phyloP scores from a whole-genome alignment of 768 basidiomycete species.

The Ephemerocybe angulata region DNA sequence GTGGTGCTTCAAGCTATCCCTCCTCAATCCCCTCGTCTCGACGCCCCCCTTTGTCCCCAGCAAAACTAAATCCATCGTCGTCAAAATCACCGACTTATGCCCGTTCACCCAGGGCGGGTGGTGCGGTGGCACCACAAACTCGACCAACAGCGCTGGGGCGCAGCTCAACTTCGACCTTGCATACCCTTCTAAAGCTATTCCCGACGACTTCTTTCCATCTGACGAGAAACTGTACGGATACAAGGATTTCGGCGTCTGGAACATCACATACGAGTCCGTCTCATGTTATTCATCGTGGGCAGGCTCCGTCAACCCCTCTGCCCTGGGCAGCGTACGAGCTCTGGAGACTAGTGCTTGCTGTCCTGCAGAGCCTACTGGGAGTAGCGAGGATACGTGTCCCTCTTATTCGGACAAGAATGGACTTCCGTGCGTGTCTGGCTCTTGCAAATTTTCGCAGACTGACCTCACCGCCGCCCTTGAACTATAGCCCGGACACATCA shows the following conservation, averaged over 20 bases:
- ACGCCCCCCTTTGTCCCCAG: constrained; percentile 69
- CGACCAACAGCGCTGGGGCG: constrained; percentile 68
- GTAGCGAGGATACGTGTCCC: constrained; percentile 52
- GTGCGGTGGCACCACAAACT: constrained; percentile 64
- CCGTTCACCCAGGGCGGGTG: constrained; percentile 59
- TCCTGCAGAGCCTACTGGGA: constrained; percentile 63
- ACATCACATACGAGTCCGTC: constrained; percentile 65
- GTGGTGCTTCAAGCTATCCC: constrained; percentile 73
- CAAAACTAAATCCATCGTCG: constrained; percentile 54
- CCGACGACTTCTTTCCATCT: constrained; percentile 72
- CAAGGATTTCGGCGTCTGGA: constrained; percentile 86
- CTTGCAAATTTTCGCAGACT: no score
- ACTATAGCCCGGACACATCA: no score
- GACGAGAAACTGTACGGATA: constrained; percentile 64
- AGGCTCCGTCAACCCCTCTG: constrained; percentile 53
- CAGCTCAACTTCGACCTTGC: constrained; percentile 82
- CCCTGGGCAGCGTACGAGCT: constrained; percentile 63
- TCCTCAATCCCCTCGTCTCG: constrained; percentile 63
- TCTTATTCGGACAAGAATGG: constrained; percentile 69
- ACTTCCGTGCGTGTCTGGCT: constrained; percentile 48
- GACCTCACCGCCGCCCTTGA: no score
- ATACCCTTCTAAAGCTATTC: constrained; percentile 69
- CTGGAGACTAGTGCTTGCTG: constrained; percentile 65
- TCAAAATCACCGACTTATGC: constrained; percentile 82
- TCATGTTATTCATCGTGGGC: constrained; percentile 61